Base-by-base conservation (phyloP, 352 stramenopile genomes). In the Pythium scleroteichum region DNA sequence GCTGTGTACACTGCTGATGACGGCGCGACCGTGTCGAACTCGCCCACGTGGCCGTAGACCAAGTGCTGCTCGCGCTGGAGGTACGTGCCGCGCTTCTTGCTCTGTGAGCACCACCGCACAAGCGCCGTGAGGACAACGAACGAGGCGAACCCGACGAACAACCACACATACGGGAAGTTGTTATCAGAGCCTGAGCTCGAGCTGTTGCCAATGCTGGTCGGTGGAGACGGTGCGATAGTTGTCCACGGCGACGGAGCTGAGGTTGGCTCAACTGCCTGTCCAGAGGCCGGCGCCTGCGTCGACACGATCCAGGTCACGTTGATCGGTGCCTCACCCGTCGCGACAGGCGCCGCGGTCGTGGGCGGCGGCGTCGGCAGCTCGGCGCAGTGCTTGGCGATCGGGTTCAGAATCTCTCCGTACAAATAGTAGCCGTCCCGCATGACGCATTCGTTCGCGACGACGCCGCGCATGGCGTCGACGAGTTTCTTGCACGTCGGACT, bases 61-160 rank as follows among this genome's bases (percentile, higher is more conserved):
- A 41, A 41, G 22, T 59, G 35, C 50, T 58, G 32, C 1, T 59
- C 40, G 52, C 22, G 14, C 41, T 50, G 23, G n/a, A 16, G 38
- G 26, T 50, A 20, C 90, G 71, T 53, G 88, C 78, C 48, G 88
- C 82, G 59, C 82, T 81, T 76, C 12, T 52, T 62, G 16, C 69
- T 58, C 41, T 78, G 76, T 12, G 32, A 51, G 4, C 39, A 40
- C 58, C 65, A 55, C 6, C 68, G 67, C 2, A 69, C 63, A 24
- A 51, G 41, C 23, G 39, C 20, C 3, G 61, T 47, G 2, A 27
- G 26, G 12, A 39, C 29, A 0, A 52, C 29, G 6, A 65, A 35
- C 29, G 29, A 35, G 5, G 29, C 29, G 29, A 35, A 35, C 29
- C 29, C 29, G 29, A 35, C 29, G 10, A 35, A 35, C 5, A 35